Conservation (phyloP, 1,139 yeast genomes). For the Suhomyces bolitotheri region DNA sequence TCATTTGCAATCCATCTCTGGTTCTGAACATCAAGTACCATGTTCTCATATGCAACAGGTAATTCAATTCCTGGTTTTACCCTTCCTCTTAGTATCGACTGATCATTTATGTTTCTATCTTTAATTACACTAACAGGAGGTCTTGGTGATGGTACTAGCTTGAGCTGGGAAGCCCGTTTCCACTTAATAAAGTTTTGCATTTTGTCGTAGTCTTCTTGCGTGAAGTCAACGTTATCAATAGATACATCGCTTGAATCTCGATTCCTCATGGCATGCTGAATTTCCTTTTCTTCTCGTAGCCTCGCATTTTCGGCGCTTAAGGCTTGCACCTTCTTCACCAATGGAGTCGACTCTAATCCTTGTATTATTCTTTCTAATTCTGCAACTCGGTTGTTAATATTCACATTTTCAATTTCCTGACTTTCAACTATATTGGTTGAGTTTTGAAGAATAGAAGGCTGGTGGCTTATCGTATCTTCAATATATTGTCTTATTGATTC, state of each 20-base stretch:
- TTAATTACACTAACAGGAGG: slow-evolving; percentile 15
- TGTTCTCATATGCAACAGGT: slow-evolving; percentile 41
- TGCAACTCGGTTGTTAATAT: slow-evolving; percentile 18
- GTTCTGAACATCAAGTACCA: slow-evolving; percentile 40
- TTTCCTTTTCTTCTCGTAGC: slow-evolving; percentile 16
- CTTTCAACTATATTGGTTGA: slow-evolving; percentile 13
- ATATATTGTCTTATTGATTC: background rate
- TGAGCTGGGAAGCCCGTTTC: slow-evolving; percentile 43
- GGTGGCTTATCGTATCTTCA: slow-evolving; percentile 13
- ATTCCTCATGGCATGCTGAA: background rate
- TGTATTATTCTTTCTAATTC: slow-evolving; percentile 22
- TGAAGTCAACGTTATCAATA: slow-evolving; percentile 26
- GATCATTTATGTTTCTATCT: slow-evolving; percentile 13
- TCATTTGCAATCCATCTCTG: slow-evolving; percentile 39
- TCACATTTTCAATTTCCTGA: slow-evolving; percentile 5
- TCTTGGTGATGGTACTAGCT: slow-evolving; percentile 21
- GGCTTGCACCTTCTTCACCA: slow-evolving; percentile 12
- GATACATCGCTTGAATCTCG: slow-evolving; percentile 18
- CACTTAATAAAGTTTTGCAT: slow-evolving; percentile 32
- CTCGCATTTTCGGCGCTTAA: slow-evolving; percentile 19
- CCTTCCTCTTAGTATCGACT: slow-evolving; percentile 26
- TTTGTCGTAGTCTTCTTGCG: slow-evolving; percentile 22
- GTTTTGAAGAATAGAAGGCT: slow-evolving; percentile 17
- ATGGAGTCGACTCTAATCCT: slow-evolving; percentile 13
- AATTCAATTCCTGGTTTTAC: slow-evolving; percentile 37